Base-by-base conservation (phyloP, 169 alveolate species). In the Eimeria tenella region DNA sequence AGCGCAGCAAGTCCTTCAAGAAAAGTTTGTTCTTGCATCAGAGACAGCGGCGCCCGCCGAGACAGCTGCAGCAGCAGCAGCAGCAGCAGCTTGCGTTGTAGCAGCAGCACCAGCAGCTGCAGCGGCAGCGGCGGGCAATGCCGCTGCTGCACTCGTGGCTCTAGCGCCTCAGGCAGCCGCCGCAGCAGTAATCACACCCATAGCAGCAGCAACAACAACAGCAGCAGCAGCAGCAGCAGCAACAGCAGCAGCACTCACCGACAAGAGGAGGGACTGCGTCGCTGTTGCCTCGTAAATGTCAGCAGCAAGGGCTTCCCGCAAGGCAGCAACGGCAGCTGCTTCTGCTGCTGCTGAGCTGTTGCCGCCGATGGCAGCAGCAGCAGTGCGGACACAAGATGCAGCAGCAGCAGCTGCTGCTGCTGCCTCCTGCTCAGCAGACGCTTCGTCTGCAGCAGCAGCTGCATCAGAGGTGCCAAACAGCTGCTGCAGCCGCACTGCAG, bases 291-390 rank as follows among this genome's bases (percentile, higher is more conserved):
- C 90, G 53, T 82, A 82, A 15, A 82, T 31, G 53, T 56, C 74
- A 10, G 90, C 90, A 17, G 90, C 90, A 56, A 58, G 31, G 5
- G 90, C 90, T 31, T 75, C 86, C 63, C 86, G 60, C 86, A 75
- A n/a, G 9, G 77, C 77, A 17, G 31, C 77, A 68, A 23, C 4
- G 9, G 77, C 77, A 11, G 77, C 77, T 1, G 77, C 62, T n/a
- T n/a, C n/a, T 55, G 90, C 90, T 55, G 74, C 90, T 82, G 90
- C 90, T 74, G 84, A 2, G 17, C 84, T n/a, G 17, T 58, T n/a
- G 11, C 17, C 21, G 84, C 90, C 55, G 52, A 11, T 23, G 4
- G 21, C 60, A 1, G 86, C 86, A 52, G 86, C 86, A 52, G 86
- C 86, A 21, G 50, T 25, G 25, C 86, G 86, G 86, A 75, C 11